phyloP scores from a whole-genome alignment of 2,329 filamentous ascomycete genomes.

The Paecilomyces sp. region DNA sequence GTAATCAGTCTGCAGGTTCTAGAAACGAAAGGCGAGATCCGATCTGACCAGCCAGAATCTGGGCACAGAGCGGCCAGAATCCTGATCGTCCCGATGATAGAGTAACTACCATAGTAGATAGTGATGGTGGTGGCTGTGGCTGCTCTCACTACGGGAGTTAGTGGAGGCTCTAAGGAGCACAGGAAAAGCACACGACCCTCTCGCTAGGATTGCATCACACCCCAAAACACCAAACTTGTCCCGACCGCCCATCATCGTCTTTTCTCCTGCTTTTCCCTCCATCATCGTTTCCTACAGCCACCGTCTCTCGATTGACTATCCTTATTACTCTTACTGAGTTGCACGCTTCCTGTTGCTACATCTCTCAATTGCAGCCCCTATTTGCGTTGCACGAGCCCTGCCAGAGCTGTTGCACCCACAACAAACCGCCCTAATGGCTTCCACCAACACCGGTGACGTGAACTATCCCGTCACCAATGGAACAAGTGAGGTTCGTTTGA shows the following conservation, averaged over 20 bases:
- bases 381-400: conserved; percentile 7
- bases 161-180: background rate
- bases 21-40: background rate
- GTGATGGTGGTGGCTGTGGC: background rate
- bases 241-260: conserved; percentile 1
- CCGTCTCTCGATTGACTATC: conserved; percentile 4
- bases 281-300: conserved; percentile 2
- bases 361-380: conserved; percentile 5
- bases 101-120: too few relatives aligned
- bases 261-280: conserved; percentile 4
- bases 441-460: conserved; percentile 21
- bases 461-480: conserved; percentile 30
- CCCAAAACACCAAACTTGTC: conserved; percentile 1
- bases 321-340: conserved; percentile 3
- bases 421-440: conserved; percentile 20
- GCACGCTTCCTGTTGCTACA: background rate
- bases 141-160: background rate
- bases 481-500: conserved; percentile 31
- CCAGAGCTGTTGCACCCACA: conserved; percentile 14
- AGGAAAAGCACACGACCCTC: conserved; percentile 1
- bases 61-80: background rate
- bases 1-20: background rate
- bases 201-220: conserved; percentile 3
- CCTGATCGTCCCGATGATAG: background rate
- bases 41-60: background rate